Base-by-base conservation (phyloP, 331 rosid species). In the Ulmus americana region DNA sequence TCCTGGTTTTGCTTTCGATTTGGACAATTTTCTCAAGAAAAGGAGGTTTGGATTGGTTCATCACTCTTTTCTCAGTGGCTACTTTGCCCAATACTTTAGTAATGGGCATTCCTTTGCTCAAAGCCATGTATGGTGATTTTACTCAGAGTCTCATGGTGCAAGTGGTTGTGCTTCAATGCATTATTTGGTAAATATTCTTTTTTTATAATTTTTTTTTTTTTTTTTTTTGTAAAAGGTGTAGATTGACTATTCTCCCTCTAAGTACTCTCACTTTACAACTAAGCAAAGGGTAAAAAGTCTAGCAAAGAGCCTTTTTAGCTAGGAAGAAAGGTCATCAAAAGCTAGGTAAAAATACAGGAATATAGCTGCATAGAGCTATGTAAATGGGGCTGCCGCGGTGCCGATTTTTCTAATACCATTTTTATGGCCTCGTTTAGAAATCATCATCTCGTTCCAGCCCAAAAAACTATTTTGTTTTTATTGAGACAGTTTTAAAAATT, bases 91-190 rank as follows among this genome's bases (percentile, higher is more conserved):
- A 88, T 55, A 85, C 95, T 0, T 79, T 88, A 28, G 95, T 88
- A 40, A 83, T 85, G 91, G 91, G 91, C 11, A 88, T 88, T 35
- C 91, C 95, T 65, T 68, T 88, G 45, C 89, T 88, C 41, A 82
- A 85, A 44, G 86, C 89, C 62, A 88, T 88, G 95, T 88, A 88
- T 56, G 95, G 91, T 0, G 81, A 83, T 16, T 85, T 85, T 71
- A 83, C 95, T 0, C 84, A 79, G 58, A 63, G 58, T 59, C 89
- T 85, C 73, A 88, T 88, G 91, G 91, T 88, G 67, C 95, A 88
- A 69, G 73, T 85, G 0, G 81, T 88, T 8, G 91, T 88, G 12
- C 89, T 88, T 39, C 95, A 88, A 65, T 85, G 91, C 74, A 83
- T 88, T 75, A 64, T 88, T 55, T 87, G 95, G 95, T 85, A 82